These are phyloP conservation scores for Talaromyces sp. DNA, from an alignment of 2,329 filamentous ascomycete species.

Conservation along the genomic window DNA sequence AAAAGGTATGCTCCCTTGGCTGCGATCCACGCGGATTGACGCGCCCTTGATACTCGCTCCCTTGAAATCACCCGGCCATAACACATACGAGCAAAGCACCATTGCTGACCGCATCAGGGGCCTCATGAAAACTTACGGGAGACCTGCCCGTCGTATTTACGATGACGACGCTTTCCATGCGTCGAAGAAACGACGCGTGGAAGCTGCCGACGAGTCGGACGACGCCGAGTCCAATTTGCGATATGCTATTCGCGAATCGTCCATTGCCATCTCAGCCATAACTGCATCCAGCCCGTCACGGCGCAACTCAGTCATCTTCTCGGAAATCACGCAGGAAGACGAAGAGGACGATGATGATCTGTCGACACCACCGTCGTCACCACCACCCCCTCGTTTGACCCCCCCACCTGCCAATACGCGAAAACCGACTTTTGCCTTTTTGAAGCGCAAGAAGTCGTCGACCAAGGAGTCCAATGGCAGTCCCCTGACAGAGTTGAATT, in stretches of 20 bases:
- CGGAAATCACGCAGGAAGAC: slow-evolving; percentile 39
- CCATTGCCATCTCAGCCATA: slow-evolving; percentile 39
- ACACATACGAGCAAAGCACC: background rate
- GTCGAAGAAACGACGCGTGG: slow-evolving; percentile 46
- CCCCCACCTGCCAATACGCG: slow-evolving; percentile 43
- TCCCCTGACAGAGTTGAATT: slow-evolving; percentile 46
- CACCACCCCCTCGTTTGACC: slow-evolving; percentile 46
- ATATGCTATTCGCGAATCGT: slow-evolving; percentile 48
- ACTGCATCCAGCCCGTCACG: slow-evolving; percentile 45
- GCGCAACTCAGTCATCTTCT: slow-evolving; percentile 44
- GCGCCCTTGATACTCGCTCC: background rate
- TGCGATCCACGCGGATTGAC: background rate
- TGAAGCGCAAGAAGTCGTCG: slow-evolving; percentile 44
- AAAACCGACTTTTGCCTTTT: slow-evolving; percentile 50
- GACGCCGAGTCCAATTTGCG: slow-evolving; percentile 46
- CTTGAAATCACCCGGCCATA: background rate
- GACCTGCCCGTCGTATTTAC: slow-evolving; percentile 46
- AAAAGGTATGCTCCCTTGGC: slow-evolving; percentile 38
- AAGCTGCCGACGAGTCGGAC: slow-evolving; percentile 34
- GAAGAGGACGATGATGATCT: slow-evolving; percentile 36
- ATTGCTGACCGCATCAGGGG: slow-evolving; percentile 33
- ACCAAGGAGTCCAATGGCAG: slow-evolving; percentile 31
- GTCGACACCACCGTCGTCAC: slow-evolving; percentile 52
- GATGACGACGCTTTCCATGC: slow-evolving; percentile 43
- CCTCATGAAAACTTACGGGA: slow-evolving; percentile 50